Evolutionary conservation across 257 asterid genomes (phyloP), one percentile per base, ranked within the genome.

Genomic region (Jacaranda mimosifolia): DNA sequence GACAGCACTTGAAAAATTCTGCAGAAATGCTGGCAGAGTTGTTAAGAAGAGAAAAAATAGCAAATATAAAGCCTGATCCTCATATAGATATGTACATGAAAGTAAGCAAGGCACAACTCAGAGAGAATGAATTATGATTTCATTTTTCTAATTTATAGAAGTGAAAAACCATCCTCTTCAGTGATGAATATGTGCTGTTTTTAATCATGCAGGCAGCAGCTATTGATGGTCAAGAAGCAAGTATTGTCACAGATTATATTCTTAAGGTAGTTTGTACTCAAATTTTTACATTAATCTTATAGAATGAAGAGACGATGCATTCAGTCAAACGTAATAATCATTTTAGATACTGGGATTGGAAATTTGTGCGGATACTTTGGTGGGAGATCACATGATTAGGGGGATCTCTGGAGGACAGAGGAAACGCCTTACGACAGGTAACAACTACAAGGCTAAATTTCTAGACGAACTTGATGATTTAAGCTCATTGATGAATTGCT

Each of bases 51-150:
- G 92, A 88, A 58, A 86, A 79, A 68, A 85, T 74, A 42, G 92
- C 92, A 45, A 82, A 86, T 12, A 80, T 88, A 45, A 80, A 84
- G 72, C 92, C 92, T 6, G 90, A 88, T 58, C 85, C 87, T 21
- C 86, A 86, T 66, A 39, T 88, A 14, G 90, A 88, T 71, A 58
- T 86, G 38, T 88, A 68, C 75, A 88, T 88, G 92, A 88, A 88
- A 86, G 92, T 86, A 38, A 72, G 55, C 19, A 52, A 62, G 51
- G 35, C 7, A 15, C 15, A 9, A 35, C 67, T 60, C 3, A 60
- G 1, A 7, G 4, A 60, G 17, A 36, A 60, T 19, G 42, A 60
- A 48, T 48, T 48, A 8, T 48, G 14, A 48, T 26, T 26, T 26
- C 32, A 26, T 26, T 26, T 26, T 2, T 26, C 32, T 26, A 26